Evolutionary conservation across 2,329 filamentous ascomycete species (phyloP), one percentile per base, ranked within the genome.

Genomic region (Fusarium xylarioides): DNA sequence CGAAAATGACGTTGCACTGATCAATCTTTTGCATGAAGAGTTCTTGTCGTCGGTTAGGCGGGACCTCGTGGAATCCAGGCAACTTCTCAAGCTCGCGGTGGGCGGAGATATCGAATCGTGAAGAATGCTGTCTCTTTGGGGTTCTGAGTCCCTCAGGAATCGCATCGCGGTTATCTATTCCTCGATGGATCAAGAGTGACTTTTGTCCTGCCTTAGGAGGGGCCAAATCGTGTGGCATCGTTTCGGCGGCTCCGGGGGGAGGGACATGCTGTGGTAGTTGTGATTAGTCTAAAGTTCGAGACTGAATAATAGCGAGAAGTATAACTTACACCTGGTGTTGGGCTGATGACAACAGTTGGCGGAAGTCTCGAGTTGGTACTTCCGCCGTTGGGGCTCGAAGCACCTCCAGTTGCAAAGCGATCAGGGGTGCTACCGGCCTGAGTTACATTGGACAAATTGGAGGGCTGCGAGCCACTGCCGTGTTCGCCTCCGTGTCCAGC

Each of bases 1-100:
- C 96, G 81, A 99, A 99, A 79, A 99, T 99, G 86, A 99, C 97
- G 81, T 99, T 99, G 87, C 96, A 99, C 82, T 99, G 96, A 79
- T 98, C 96, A 77, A 99, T 96, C 88, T 99, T 99, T 81, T 98
- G 95, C 95, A 99, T 98, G 84, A 99, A 99, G 23, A 99, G 89
- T 77, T 98, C 95, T 84, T 98, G 95, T 70, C 96, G 91, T 72
- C 95, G 91, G 81, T 97, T 97, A 21, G 96, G 96, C 16, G 95
- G 93, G 32, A 98, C 96, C 83, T 99, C 96, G 79, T 99, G 96
- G 83, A 99, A 99, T 40, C 96, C 96, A 3, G 96, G 95, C 30
- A 99, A 87, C 85, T 99, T 99, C 83, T 99, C 96, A 56, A 99
- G 88, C 82, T 99, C 96, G 79, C 96, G 91, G 82, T 98, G 95